Percentiles rank a stretch among this genome's conserved stretches.
Evolutionary conservation across 352 stramenopile species (phyloP).

Genomic region (Plasmopara muralis): DNA sequence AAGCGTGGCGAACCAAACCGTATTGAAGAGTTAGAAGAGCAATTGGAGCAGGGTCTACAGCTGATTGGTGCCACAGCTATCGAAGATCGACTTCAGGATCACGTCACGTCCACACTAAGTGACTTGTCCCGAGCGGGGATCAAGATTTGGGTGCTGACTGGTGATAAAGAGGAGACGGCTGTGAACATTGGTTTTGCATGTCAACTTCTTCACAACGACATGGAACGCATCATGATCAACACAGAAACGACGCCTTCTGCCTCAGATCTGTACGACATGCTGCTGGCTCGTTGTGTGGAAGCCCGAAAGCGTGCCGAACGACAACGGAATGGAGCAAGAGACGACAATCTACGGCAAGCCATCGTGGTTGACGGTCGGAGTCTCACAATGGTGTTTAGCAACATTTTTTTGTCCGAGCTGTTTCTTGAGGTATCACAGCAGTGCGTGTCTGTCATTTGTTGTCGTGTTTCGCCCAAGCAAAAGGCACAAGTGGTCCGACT

Average conservation of each 20-base stretch:
- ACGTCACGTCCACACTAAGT: conserved; percentile 67
- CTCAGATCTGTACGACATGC: conserved; percentile 55
- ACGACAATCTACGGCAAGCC: conserved; percentile 26
- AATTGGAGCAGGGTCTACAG: conserved; percentile 64
- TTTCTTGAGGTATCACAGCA: conserved; percentile 83
- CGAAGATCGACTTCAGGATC: conserved; percentile 74
- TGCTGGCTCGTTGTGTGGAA: conserved; percentile 40
- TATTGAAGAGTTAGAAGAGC: conserved; percentile 79
- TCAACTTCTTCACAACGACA: conserved; percentile 93
- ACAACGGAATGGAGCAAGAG: conserved; percentile 4
- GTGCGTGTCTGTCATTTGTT: conserved; percentile 86
- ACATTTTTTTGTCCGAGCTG: conserved; percentile 59
- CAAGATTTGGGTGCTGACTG: conserved; percentile 84
- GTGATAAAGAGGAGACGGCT: conserved; percentile 94
- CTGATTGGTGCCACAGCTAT: conserved; percentile 76
- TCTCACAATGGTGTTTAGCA: conserved; percentile 72
- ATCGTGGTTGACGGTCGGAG: conserved; percentile 74
- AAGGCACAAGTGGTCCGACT: conserved; percentile 87
- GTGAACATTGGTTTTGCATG: conserved; percentile 96
- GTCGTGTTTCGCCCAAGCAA: conserved; percentile 88
- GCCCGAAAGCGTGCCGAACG: conserved; percentile 34
- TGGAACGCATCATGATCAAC: conserved; percentile 88
- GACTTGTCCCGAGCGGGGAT: conserved; percentile 67
- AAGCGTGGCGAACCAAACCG: conserved; percentile 52
- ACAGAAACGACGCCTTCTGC: conserved; percentile 44